Percentiles rank a stretch among this genome's conserved stretches.
Evolutionary conservation across 2,329 filamentous ascomycete genomes (phyloP).

Genomic region (Pseudogymnoascus sp.): DNA sequence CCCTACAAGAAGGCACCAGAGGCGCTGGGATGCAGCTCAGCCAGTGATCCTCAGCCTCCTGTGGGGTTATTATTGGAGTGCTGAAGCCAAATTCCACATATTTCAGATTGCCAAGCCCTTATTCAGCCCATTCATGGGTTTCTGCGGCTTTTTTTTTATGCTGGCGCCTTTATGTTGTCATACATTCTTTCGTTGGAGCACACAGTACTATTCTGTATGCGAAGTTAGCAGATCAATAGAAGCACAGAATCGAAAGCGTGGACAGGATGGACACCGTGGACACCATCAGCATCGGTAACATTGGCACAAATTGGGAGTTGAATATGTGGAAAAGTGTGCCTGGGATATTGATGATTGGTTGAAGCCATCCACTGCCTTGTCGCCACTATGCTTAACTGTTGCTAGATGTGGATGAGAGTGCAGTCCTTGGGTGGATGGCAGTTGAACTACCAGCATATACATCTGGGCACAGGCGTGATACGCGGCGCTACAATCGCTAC

Average conservation of each 20-base stretch:
- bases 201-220: not conserved
- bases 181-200: not conserved
- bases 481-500: not conserved
- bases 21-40: not conserved
- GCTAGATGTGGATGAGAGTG: not conserved
- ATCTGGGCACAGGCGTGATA: not conserved
- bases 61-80: conserved; percentile 5
- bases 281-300: not conserved
- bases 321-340: not conserved
- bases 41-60: not conserved
- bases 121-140: not conserved
- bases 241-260: conserved; percentile 1
- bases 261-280: not conserved
- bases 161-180: conserved; percentile 1
- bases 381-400: conserved; percentile 9
- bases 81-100: not conserved
- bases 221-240: not conserved
- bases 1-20: conserved; percentile 1
- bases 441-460: not conserved
- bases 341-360: not conserved
- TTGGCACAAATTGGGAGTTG: not conserved
- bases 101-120: not conserved
- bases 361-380: not conserved
- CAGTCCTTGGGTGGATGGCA: not conserved
- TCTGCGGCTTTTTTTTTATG: conserved; percentile 6